phyloP scores from a whole-genome alignment of 2,329 filamentous ascomycete genomes.

The Chaetomiaceae sp. region DNA sequence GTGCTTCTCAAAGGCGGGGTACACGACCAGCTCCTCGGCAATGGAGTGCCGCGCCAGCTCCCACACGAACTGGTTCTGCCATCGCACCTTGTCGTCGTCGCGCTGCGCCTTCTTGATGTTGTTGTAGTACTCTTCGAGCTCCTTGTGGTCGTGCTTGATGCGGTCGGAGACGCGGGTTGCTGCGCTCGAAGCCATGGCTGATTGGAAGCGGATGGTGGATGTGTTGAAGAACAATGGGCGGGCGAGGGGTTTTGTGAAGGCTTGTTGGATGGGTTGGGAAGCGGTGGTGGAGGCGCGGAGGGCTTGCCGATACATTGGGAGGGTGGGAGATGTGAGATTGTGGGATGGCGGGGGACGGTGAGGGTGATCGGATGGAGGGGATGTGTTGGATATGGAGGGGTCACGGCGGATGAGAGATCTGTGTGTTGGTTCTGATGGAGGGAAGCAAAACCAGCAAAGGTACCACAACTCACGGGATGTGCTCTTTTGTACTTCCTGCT shows the following conservation, averaged over 20 bases:
- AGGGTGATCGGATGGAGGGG: not conserved
- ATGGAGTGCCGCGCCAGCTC: conserved; percentile 46
- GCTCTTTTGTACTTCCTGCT: not conserved
- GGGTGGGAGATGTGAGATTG: not conserved
- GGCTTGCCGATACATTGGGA: conserved; percentile 6
- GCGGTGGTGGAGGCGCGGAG: not conserved
- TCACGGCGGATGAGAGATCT: no score
- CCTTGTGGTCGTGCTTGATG: conserved; percentile 36
- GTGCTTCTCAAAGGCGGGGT: conserved; percentile 50
- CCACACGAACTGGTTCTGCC: conserved; percentile 46
- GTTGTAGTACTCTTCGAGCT: conserved; percentile 35
- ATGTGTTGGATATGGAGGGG: no score
- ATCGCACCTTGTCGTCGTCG: conserved; percentile 37
- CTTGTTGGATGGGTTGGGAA: not conserved
- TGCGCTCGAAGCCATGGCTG: conserved; percentile 4
- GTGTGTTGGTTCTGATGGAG: no score
- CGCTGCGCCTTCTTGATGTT: conserved; percentile 37
- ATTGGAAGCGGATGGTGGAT: conserved; percentile 4
- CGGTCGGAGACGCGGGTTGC: conserved; percentile 28
- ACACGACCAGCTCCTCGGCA: conserved; percentile 48
- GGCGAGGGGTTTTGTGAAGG: not conserved
- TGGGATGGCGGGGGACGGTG: not conserved
- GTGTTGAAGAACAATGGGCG: not conserved
- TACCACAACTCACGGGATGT: not conserved
- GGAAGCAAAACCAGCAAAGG: no score